Conservation (phyloP, 2,329 filamentous ascomycete species). For the Colletotrichum sp. region DNA sequence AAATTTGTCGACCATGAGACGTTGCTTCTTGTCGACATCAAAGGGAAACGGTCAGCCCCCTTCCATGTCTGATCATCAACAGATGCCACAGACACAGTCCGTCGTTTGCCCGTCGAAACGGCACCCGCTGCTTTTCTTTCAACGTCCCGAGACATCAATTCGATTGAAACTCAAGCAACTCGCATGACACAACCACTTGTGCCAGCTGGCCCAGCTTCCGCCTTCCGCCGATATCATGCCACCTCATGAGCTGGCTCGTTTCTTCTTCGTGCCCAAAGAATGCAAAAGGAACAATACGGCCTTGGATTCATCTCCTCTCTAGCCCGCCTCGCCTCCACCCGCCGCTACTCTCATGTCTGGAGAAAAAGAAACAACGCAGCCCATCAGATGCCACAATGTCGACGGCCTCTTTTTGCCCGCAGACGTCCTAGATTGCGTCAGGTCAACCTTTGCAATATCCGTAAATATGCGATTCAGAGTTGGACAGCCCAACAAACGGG, state of each 20-base stretch:
- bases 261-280: background rate
- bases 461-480: background rate
- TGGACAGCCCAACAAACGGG: background rate
- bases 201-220: background rate
- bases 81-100: background rate
- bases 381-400: background rate
- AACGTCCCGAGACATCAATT: slow-evolving; percentile 1
- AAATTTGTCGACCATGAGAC: background rate
- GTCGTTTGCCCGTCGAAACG: background rate
- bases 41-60: background rate
- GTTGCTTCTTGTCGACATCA: background rate
- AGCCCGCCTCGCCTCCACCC: background rate
- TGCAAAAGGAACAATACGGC: background rate
- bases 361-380: background rate
- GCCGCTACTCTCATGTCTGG: background rate
- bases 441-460: background rate
- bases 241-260: background rate
- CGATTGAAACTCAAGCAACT: background rate
- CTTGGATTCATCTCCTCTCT: background rate
- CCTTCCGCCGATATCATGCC: background rate
- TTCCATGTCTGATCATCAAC: background rate
- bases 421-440: background rate
- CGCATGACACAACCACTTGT: background rate
- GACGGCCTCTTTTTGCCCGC: background rate
- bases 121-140: background rate